These are phyloP conservation scores for Cyclaneusma minus DNA, from an alignment of 2,329 filamentous ascomycete species.

Conservation along the genomic window DNA sequence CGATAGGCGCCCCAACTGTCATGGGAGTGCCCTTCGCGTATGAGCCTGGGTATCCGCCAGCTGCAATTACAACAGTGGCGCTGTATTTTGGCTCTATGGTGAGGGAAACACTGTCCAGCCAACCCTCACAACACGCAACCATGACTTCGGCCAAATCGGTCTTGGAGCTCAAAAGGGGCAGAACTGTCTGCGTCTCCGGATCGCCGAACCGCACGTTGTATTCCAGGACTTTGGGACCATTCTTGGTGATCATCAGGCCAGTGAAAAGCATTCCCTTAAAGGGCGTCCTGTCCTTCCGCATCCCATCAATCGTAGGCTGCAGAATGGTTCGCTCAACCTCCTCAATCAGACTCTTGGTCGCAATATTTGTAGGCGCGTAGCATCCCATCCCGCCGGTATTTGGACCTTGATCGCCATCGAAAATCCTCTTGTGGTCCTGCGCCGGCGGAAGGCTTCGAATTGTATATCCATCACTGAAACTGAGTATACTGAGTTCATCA, in stretches of 20 bases:
- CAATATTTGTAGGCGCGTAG: conserved; percentile 79
- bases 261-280: conserved; percentile 70
- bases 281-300: conserved; percentile 63
- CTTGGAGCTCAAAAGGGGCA: conserved; percentile 61
- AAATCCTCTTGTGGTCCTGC: conserved; percentile 92
- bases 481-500: conserved; percentile 82
- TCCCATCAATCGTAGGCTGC: conserved; percentile 78
- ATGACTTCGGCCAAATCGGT: conserved; percentile 81
- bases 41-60: conserved; percentile 75
- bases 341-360: conserved; percentile 41
- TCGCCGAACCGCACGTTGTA: conserved; percentile 92
- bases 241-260: conserved; percentile 80
- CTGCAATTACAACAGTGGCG: conserved; percentile 85
- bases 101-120: conserved; percentile 53
- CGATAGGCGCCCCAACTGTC: conserved; percentile 27
- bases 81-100: conserved; percentile 57
- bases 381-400: conserved; percentile 98
- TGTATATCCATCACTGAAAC: conserved; percentile 78
- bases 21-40: conserved; percentile 67
- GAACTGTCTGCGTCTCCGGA: conserved; percentile 76
- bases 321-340: conserved; percentile 69
- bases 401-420: conserved; percentile 76
- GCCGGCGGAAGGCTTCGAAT: conserved; percentile 76
- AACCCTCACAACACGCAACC: conserved; percentile 66
- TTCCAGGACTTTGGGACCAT: conserved; percentile 70